These are phyloP conservation scores for Colletotrichum filicis DNA, from an alignment of 2,329 filamentous ascomycete genomes.

Conservation along the genomic window DNA sequence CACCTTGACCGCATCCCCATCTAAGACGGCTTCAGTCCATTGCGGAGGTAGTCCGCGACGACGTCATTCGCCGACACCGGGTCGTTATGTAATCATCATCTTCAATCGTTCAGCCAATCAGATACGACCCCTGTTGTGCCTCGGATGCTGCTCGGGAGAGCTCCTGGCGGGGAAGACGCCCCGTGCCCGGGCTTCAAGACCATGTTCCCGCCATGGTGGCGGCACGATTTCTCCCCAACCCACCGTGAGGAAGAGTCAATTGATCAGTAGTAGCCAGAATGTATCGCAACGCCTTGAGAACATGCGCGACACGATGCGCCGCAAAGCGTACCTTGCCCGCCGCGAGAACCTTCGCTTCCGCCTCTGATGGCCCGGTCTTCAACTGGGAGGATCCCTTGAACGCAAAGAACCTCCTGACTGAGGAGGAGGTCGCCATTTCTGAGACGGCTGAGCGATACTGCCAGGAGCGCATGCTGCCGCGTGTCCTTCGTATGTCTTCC, in stretches of 20 bases:
- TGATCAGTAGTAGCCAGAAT: background rate
- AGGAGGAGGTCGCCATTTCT: conserved; percentile 89
- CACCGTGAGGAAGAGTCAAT: conserved; percentile 11
- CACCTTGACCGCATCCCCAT: too few species aligned
- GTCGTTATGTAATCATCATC: conserved; percentile 17
- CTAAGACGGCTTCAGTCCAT: background rate
- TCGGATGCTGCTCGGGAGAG: conserved; percentile 33
- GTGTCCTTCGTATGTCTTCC: conserved; percentile 78
- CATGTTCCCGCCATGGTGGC: conserved; percentile 1
- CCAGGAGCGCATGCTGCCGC: conserved; percentile 86
- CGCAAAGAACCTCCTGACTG: conserved; percentile 80
- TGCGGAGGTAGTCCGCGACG: background rate
- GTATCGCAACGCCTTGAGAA: conserved; percentile 27
- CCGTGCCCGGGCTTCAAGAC: conserved; percentile 9
- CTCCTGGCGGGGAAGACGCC: conserved; percentile 24
- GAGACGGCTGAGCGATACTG: conserved; percentile 95
- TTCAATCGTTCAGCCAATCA: background rate
- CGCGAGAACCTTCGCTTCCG: conserved; percentile 49
- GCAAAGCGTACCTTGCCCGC: conserved; percentile 32
- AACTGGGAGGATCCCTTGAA: conserved; percentile 93
- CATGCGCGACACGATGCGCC: conserved; percentile 25
- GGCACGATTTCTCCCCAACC: background rate
- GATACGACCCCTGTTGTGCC: background rate
- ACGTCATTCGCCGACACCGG: conserved; percentile 33
- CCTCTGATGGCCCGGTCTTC: conserved; percentile 60